Evolutionary conservation across 495 filamentous ascomycete species (phyloP), one percentile per base, ranked within the genome.

Genomic region (Penicillium crystallinum): DNA sequence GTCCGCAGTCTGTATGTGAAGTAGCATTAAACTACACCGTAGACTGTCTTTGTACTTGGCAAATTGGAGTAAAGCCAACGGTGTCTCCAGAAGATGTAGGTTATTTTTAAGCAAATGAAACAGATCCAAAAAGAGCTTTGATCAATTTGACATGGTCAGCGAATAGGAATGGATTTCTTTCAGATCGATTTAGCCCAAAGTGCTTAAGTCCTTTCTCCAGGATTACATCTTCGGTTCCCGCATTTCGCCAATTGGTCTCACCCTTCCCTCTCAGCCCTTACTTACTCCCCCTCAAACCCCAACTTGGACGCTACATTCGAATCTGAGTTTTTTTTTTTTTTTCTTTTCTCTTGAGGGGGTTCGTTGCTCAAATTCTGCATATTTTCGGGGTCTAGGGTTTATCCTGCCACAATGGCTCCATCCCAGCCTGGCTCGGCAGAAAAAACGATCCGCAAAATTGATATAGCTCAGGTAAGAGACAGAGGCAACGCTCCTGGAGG

Each of bases 401-500:
- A 9, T 48, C 39, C 52, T 53, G 30, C 53, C 55, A 63, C 54
- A 61, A 75, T 75, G 72, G 60, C 66, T 54, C 51, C 62, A 31
- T 58, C 59, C 40, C 64, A 63, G 46, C 64, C 69, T 42, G 53
- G 60, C 49, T 68, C 61, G 38, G 66, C 70, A 37, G 72, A 75
- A 56, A 69, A 68, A 57, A 70, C 71, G 2, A 70, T 74, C 60
- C 72, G 71, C 40, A 77, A 75, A 61, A 74, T 73, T 44, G 70
- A 77, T 56, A 84, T 95, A 57, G 88, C 89, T 63, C 92, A 92
- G 84, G 91, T 95, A 77, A 60, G 76, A 46, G 29, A 23, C 40
- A 50, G 17, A 35, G 46, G 14, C 14, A 46, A 27, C 53, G 27
- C 41, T 25, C 14, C 41, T 44, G 39, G 29, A 15, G 46, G 15